Conservation (phyloP, 106 monocot species). For the Posidonia australis region DNA sequence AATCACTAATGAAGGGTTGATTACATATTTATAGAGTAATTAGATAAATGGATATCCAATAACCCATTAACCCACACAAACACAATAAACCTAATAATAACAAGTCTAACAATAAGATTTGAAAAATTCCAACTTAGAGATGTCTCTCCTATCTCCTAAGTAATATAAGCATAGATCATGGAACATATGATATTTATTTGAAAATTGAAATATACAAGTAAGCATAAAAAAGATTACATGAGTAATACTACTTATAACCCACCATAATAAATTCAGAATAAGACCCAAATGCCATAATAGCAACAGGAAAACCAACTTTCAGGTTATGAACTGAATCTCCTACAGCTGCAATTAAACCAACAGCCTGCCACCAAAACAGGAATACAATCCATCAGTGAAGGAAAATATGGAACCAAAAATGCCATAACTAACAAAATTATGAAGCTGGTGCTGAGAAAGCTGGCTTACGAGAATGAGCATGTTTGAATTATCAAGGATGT, state of each 20-base stretch:
- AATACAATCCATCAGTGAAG: neutral
- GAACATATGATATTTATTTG: neutral
- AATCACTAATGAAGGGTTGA: no score
- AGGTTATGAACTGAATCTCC: conserved; percentile 62
- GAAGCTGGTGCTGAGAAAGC: no score
- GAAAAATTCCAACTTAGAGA: neutral
- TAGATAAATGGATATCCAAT: no score
- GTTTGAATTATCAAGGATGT: no score
- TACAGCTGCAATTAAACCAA: conserved; percentile 76
- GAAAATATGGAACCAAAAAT: neutral
- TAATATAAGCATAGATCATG: neutral
- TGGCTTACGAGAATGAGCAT: no score
- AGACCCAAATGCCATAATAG: conserved; percentile 80
- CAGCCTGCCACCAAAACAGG: conserved; percentile 39
- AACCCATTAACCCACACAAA: no score
- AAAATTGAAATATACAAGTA: neutral
- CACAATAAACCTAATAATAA: no score
- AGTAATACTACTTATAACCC: neutral
- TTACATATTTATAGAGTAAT: no score
- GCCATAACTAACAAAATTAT: neutral
- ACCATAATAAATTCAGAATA: conserved; percentile 88
- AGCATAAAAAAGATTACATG: neutral
- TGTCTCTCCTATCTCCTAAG: neutral
- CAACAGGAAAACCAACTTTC: conserved; percentile 85
- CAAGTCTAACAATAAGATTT: no score